Evolutionary conservation across 805 yeast genomes (phyloP), one percentile per base, ranked within the genome.

Genomic region (Jamesozyma jinghongensis): DNA sequence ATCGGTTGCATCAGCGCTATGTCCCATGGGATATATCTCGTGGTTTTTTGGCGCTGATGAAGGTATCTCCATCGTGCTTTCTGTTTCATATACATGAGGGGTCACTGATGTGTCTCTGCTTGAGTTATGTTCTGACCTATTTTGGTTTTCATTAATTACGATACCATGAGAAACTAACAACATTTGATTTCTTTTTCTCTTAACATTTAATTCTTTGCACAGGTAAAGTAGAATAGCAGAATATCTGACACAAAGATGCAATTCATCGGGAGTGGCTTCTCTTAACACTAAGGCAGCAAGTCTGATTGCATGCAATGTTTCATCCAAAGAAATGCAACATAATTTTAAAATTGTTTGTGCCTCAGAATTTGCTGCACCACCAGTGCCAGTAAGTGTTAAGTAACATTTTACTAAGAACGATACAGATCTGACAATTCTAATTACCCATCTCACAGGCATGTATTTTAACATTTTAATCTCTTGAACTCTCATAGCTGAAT

Each of bases 401-500:
- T 85, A 78, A 54, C 94, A 84, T 61, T 88, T 90, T 12, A 90
- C 92, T 40, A 90, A 73, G 57, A 87, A 88, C 2, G 95, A 92
- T 11, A 86, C 86, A 0, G 96, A 85, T 51, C 90, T 76, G 17
- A 88, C 87, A 20, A 86, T 77, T 39, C 95, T 70, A 0, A 85
- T 81, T 5, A 83, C 79, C 95, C 96, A 87, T 47, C 95, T 68
- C n/a, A 86, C 87, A 1, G 97, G 96, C 79, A 87, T 85, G 54
- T 71, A 81, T 42, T 77, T 69, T 40, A 86, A 63, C 68, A 81
- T 63, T 43, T 73, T 75, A 43, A 81, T 62, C 46, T 69, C 69
- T 51, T 81, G 85, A 5, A 86, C 77, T 31, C 92, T 63, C 41
- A 75, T 76, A 3, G 88, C 83, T 4, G 82, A 80, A 19, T 73